Evolutionary conservation across 208 protist genomes (phyloP), one percentile per base, ranked within the genome.

Genomic region (Herpetomonas tarakana): DNA sequence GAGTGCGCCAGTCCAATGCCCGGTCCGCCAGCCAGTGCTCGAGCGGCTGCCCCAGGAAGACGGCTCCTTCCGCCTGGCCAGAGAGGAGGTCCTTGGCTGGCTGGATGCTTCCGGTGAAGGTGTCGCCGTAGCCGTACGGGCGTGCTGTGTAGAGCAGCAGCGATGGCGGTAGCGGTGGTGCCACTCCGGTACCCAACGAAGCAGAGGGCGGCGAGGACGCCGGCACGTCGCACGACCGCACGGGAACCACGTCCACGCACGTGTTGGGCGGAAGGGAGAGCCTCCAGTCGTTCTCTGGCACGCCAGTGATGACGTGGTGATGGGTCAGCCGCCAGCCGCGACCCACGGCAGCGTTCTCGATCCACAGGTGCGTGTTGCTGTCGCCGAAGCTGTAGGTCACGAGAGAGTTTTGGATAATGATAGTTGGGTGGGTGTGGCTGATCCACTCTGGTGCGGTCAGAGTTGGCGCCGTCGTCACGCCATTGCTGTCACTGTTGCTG

Each of bases 301-400:
- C 62, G 47, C 73, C 78, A 3, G 74, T 81, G 25, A 85, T 52
- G 7, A 80, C 30, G 65, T 76, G 75, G 30, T 65, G 51, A 22
- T 54, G 39, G 9, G 25, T 30, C 59, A 81, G 62, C 50, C 21
- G 47, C 67, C 74, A 75, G 9, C 50, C 38, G 2, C 58, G 9
- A 12, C 69, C 65, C 18, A 85, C 31, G 50, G 71, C 65, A 58
- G 68, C 75, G 62, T 61, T 78, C 58, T 85, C 78, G 52, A 76
- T 67, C 78, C 78, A 85, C 26, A 81, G 45, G 29, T 71, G 39
- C 44, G 35, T 41, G 35, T 21, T 29, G 14, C 64, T 44, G 12
- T 25, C 28, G 7, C 18, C 26, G 1, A 47, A 27, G 39, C 39
- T 31, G 18, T 2, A 44, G 21, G 58, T 58, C 39, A 72, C 56